Evolutionary conservation across 257 asterid species (phyloP).

Genomic region (Lycium barbarum): DNA sequence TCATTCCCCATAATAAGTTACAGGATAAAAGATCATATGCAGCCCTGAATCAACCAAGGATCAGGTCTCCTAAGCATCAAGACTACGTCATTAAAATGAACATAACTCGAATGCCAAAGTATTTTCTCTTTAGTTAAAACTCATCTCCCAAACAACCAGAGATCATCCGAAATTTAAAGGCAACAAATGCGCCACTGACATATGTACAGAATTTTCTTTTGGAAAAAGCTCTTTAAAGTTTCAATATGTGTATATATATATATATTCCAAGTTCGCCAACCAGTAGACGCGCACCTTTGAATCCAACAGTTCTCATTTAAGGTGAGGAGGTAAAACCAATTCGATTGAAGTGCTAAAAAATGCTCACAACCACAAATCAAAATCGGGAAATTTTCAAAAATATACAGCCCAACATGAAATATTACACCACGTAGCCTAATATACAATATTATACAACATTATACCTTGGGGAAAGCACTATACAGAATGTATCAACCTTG

Average conservation of each 20-base stretch:
- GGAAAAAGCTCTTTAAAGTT: background rate
- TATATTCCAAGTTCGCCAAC: background rate
- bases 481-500: no score
- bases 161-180: background rate
- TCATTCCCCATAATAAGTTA: background rate
- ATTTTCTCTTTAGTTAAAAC: background rate
- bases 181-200: background rate
- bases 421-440: no score
- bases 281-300: background rate
- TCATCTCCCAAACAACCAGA: background rate
- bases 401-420: no score
- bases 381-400: background rate
- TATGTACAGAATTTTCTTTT: background rate
- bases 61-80: background rate
- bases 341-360: background rate
- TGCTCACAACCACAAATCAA: conserved; percentile 10
- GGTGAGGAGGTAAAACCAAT: background rate
- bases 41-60: background rate
- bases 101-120: background rate
- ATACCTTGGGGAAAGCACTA: no score
- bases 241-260: background rate
- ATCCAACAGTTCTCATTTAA: background rate
- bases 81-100: background rate
- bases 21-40: background rate
- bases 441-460: no score